phyloP scores from a whole-genome alignment of 371 early-diverging fungal genomes.

The Syncephalastrum contaminatum region DNA sequence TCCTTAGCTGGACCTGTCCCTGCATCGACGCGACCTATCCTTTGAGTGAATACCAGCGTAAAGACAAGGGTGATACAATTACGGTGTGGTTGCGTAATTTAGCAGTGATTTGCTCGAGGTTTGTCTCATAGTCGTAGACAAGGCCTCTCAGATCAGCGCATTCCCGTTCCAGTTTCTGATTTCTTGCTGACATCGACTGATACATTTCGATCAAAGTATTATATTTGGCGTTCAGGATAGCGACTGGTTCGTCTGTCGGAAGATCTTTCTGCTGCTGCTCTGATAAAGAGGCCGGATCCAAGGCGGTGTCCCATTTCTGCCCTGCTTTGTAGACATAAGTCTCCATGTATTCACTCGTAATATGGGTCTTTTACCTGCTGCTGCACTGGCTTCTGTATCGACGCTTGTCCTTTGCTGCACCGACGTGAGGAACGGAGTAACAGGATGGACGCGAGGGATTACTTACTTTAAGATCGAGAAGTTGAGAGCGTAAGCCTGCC shows the following conservation, averaged over 20 bases:
- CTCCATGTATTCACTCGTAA: not conserved
- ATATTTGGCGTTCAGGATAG: constrained; percentile 8
- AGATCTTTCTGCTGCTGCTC: not conserved
- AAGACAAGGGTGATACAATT: constrained; percentile 6
- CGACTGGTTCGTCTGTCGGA: constrained; percentile 7
- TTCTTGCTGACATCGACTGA: constrained; percentile 11
- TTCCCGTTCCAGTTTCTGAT: constrained; percentile 30
- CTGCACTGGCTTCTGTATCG: not conserved
- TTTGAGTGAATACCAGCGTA: not conserved
- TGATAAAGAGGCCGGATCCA: not conserved
- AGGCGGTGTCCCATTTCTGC: too few relatives aligned
- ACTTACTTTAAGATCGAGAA: constrained; percentile 34
- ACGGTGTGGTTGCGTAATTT: constrained; percentile 35
- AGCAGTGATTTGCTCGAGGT: constrained; percentile 25
- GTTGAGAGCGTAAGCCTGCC: constrained; percentile 15
- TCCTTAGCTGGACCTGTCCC: constrained; percentile 31
- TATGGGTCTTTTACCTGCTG: constrained; percentile 7
- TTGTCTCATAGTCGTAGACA: constrained; percentile 35
- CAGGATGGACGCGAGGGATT: not conserved
- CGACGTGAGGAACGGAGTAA: not conserved
- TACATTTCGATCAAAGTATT: constrained; percentile 16
- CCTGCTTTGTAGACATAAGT: not conserved
- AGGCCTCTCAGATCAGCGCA: constrained; percentile 23
- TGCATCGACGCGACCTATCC: constrained; percentile 29
- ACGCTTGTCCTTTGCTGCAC: constrained; percentile 11